Evolutionary conservation across 2,329 filamentous ascomycete genomes (phyloP).

Genomic region (Botrytis porri): DNA sequence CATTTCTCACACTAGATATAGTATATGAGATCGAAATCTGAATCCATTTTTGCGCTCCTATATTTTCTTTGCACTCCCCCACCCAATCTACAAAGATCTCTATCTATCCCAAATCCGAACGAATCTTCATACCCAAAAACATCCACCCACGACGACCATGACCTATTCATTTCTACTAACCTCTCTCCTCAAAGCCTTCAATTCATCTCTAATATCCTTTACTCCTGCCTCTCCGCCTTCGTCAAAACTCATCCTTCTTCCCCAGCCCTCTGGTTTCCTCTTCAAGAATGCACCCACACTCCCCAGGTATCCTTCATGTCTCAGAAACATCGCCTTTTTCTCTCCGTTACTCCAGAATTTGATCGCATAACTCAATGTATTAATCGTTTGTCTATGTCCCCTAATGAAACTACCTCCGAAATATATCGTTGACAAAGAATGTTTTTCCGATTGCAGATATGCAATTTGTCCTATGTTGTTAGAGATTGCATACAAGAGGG

Average conservation of each 20-base stretch:
- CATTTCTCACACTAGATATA: neutral
- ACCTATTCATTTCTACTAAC: neutral
- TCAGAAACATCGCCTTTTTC: conserved; percentile 93
- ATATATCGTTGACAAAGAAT: conserved; percentile 88
- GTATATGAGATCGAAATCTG: neutral
- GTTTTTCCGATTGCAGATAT: conserved; percentile 94
- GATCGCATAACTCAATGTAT: conserved; percentile 94
- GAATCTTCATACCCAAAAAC: neutral
- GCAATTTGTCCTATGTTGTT: conserved; percentile 99
- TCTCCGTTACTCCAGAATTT: conserved; percentile 94
- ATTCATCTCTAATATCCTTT: neutral
- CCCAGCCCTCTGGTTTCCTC: conserved; percentile 87
- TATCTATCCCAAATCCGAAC: neutral
- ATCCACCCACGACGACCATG: too few relatives aligned
- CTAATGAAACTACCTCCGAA: conserved; percentile 97
- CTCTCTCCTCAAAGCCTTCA: conserved; percentile 2
- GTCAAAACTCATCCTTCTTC: conserved; percentile 65
- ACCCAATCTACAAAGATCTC: neutral
- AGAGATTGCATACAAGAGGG: conserved; percentile 88
- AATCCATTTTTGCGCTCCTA: neutral
- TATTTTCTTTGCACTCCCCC: neutral
- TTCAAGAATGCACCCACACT: conserved; percentile 93
- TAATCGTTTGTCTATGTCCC: conserved; percentile 95
- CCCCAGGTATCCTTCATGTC: conserved; percentile 94
- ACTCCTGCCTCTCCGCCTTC: conserved; percentile 22